phyloP scores from a whole-genome alignment of 2,329 filamentous ascomycete species.

The Aspergillus ustus region DNA sequence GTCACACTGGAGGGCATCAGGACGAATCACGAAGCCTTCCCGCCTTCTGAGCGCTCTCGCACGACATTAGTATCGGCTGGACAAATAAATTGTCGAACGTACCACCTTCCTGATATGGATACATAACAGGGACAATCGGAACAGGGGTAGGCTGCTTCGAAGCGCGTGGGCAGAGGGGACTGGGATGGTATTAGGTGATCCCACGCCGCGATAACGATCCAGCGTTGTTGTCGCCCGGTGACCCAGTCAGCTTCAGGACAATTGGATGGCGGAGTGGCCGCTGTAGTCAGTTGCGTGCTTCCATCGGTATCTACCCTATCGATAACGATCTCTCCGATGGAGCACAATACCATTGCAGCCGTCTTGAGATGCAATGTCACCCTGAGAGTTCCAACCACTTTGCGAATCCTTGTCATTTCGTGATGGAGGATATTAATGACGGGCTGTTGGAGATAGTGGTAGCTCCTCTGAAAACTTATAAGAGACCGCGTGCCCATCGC shows the following conservation, averaged over 20 bases:
- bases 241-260: conserved; percentile 10
- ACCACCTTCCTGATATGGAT: conserved; percentile 22
- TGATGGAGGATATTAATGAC: conserved; percentile 15
- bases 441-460: not conserved
- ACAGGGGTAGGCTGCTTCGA: conserved; percentile 5
- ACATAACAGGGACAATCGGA: conserved; percentile 7
- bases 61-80: conserved; percentile 12
- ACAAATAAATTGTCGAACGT: conserved; percentile 15
- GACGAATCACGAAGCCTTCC: conserved; percentile 14
- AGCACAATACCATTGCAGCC: conserved; percentile 22
- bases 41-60: conserved; percentile 18
- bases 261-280: conserved; percentile 2
- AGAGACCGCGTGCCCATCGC: conserved; percentile 8
- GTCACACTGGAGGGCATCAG: conserved; percentile 19
- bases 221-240: conserved; percentile 8
- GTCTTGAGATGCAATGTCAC: conserved; percentile 31
- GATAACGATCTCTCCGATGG: conserved; percentile 23
- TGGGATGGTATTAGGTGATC: not conserved
- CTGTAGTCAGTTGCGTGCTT: conserved; percentile 12
- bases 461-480: conserved; percentile 11
- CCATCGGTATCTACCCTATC: conserved; percentile 15
- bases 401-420: conserved; percentile 17
- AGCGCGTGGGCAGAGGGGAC: conserved; percentile 11
- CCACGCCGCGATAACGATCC: conserved; percentile 3
- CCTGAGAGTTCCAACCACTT: conserved; percentile 24